Percentiles rank a stretch among this genome's conserved stretches.
Conservation (phyloP, 345 rosid genomes). For the Lepidium africanum region DNA sequence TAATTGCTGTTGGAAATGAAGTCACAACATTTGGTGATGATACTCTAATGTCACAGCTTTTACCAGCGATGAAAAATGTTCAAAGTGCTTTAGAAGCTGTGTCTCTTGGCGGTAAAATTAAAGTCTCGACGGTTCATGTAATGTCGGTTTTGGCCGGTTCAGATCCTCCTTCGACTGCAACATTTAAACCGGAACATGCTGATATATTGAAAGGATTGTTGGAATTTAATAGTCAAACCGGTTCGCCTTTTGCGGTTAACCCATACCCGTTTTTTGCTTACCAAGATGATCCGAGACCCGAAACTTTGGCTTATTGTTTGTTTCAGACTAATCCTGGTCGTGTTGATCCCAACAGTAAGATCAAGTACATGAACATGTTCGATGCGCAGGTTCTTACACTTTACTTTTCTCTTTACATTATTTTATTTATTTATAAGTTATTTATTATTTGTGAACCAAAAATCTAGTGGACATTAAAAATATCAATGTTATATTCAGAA, state of each 20-base stretch:
- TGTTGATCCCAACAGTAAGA: constrained; percentile 49
- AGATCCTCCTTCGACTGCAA: constrained; percentile 74
- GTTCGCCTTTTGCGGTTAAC: constrained; percentile 73
- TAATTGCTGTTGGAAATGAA: constrained; percentile 78
- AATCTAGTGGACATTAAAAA: background rate
- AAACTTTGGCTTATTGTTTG: constrained; percentile 68
- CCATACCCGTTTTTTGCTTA: constrained; percentile 90
- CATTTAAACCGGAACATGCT: constrained; percentile 39
- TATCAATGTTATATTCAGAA: background rate
- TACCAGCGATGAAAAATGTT: constrained; percentile 78
- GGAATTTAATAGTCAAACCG: constrained; percentile 53
- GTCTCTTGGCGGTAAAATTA: constrained; percentile 57
- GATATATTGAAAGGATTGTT: constrained; percentile 62
- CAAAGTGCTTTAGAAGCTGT: constrained; percentile 58
- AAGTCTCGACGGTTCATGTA: constrained; percentile 75
- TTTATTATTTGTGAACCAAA: background rate
- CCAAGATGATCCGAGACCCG: constrained; percentile 62
- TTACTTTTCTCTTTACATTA: background rate
- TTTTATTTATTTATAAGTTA: background rate
- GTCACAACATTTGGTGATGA: constrained; percentile 40
- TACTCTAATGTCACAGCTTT: constrained; percentile 47
- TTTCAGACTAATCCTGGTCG: constrained; percentile 83
- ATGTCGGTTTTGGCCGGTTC: constrained; percentile 61
- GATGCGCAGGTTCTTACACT: constrained; percentile 69
- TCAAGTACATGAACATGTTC: constrained; percentile 93